A percentile compares a stretch with the other conserved stretches of the same genome.
Evolutionary conservation across 805 yeast genomes (phyloP).

Genomic region (Pichia pseudocactophila): DNA sequence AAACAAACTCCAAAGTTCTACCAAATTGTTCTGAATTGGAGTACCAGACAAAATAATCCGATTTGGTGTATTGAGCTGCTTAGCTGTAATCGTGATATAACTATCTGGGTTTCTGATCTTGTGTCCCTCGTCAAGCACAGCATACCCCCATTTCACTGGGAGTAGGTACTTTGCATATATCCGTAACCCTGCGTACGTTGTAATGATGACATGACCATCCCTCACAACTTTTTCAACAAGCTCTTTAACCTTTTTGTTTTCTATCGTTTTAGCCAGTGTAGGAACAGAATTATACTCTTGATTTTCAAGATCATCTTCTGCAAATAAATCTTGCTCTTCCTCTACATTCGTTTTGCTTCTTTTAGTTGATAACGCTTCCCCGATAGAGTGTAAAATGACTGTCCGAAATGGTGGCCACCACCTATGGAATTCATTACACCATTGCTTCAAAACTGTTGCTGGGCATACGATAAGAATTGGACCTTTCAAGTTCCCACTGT

Average conservation of each 20-base stretch:
- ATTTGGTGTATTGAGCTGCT: constrained; percentile 75
- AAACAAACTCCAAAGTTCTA: constrained; percentile 89
- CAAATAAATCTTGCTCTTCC: constrained; percentile 40
- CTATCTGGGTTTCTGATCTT: constrained; percentile 93
- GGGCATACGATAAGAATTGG: constrained; percentile 91
- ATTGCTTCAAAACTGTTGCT: constrained; percentile 90
- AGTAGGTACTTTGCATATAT: constrained; percentile 47
- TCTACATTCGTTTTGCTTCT: constrained; percentile 12
- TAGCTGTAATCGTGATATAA: constrained; percentile 76
- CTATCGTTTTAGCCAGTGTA: constrained; percentile 21
- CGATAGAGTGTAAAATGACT: constrained; percentile 83
- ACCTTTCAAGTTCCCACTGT: constrained; percentile 60
- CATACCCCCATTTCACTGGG: constrained; percentile 81
- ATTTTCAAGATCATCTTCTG: constrained; percentile 39
- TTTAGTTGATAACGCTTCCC: constrained; percentile 55
- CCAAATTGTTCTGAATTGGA: constrained; percentile 88
- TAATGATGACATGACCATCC: constrained; percentile 76
- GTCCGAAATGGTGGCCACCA: constrained; percentile 98
- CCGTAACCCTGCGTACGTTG: constrained; percentile 67
- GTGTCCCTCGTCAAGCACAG: constrained; percentile 92
- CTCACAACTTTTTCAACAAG: constrained; percentile 49
- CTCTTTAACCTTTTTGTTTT: constrained; percentile 26
- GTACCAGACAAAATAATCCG: constrained; percentile 89
- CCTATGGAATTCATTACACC: constrained; percentile 92
- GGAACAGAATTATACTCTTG: constrained; percentile 28